Evolutionary conservation across 441 rosid genomes (phyloP), one percentile per base, ranked within the genome.

Genomic region (Aleurites moluccanus): DNA sequence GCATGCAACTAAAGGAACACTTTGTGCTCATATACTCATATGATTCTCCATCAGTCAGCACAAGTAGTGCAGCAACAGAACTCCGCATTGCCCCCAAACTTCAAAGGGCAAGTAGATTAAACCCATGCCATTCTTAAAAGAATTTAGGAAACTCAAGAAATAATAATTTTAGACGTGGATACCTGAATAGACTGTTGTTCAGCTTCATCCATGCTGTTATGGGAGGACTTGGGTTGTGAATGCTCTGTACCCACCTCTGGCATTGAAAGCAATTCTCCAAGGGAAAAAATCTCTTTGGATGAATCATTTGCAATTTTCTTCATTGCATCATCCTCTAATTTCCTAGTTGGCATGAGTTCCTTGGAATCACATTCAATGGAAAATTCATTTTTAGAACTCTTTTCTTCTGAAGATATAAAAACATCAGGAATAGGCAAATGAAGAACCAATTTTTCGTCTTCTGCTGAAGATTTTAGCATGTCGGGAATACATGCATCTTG

Each of bases 241-340:
- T 67, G 73, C 35, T 77, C 78, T 65, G 64, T 57, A 55, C 75
- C 70, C 73, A 53, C 73, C 56, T 82, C 71, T 42, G 79, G 75
- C 64, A 80, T 71, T 68, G 85, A 78, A 44, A 85, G 81, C 75
- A 88, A 70, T 67, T 87, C 85, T 72, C 84, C 84, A 69, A 84
- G 82, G 35, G 86, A 84, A 60, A 82, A 56, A 74, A 38, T 52
- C 56, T 76, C 82, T 60, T 75, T 73, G 5, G 75, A 72, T 10
- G 33, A 40, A 63, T 75, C 83, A 69, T 85, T 83, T 45, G 53
- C 62, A 52, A 62, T n/a, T 68, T 53, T 61, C 61, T 78, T 70
- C 9, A 11, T 64, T 30, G 73, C 66, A 67, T 44, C 73, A 50
- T 70, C 79, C 52, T 61, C 78, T 9, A 13, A 57, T 65, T 64